Evolutionary conservation across 2,329 filamentous ascomycete species (phyloP).

Genomic region (Arthroderma sp.): DNA sequence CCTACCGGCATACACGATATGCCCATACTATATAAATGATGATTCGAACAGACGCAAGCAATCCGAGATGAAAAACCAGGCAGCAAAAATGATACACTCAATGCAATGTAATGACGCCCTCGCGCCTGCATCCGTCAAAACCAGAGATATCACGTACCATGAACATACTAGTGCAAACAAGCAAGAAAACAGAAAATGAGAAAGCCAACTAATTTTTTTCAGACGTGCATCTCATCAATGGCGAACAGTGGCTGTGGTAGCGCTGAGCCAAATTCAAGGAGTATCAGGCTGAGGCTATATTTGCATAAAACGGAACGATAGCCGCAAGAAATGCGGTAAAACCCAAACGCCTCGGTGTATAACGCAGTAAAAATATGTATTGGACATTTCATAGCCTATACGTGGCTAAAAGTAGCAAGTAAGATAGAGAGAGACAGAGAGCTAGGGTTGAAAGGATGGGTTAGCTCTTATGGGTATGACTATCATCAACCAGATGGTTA

Average conservation of each 20-base stretch:
- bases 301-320: background rate
- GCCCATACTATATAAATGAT: background rate
- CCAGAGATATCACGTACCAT: background rate
- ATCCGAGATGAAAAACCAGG: background rate
- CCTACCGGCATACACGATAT: background rate
- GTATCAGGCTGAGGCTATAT: background rate
- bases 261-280: background rate
- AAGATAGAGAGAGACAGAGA: background rate
- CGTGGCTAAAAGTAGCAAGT: background rate
- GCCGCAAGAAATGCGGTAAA: background rate
- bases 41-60: background rate
- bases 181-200: background rate
- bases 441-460: background rate
- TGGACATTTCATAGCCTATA: background rate
- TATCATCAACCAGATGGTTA: slow-evolving; percentile 14
- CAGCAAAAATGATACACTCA: background rate
- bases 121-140: background rate
- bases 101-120: background rate
- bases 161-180: background rate
- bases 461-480: slow-evolving; percentile 19
- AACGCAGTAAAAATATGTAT: background rate
- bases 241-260: background rate
- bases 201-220: background rate
- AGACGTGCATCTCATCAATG: slow-evolving; percentile 1
- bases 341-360: background rate